Conservation (phyloP, 139 green algal species). For the Pycnococcus provasolii region DNA sequence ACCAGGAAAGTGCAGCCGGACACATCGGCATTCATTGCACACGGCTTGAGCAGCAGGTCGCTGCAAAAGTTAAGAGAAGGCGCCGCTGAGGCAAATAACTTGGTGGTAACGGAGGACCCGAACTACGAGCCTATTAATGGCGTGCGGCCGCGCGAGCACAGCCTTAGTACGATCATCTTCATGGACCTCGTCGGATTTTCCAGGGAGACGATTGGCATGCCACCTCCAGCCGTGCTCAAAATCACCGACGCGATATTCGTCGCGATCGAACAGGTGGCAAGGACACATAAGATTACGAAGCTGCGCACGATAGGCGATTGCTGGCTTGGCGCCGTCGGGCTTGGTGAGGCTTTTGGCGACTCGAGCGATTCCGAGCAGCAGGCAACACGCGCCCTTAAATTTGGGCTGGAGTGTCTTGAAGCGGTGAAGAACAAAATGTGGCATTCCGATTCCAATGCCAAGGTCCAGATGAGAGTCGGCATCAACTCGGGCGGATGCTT, state of each 20-base stretch:
- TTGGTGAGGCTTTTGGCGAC: background rate
- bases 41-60: too few relatives aligned
- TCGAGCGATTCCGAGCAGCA: background rate
- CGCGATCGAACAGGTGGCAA: background rate
- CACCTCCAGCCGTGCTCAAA: background rate
- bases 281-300: background rate
- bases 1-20: too few relatives aligned
- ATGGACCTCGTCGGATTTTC: conserved; percentile 4
- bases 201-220: background rate
- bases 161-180: background rate
- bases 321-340: background rate
- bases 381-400: background rate
- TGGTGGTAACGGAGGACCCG: too few relatives aligned
- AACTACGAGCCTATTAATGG: background rate
- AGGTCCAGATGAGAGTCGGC: background rate
- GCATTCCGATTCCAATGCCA: background rate
- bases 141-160: conserved; percentile 2
- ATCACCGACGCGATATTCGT: background rate
- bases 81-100: too few relatives aligned
- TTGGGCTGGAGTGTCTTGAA: background rate
- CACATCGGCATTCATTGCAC: too few relatives aligned
- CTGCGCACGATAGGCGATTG: background rate
- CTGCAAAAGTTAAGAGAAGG: too few relatives aligned
- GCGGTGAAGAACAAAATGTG: background rate
- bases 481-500: background rate